Evolutionary conservation across 345 rosid genomes (phyloP), one percentile per base, ranked within the genome.

Genomic region (Populus davidiana): DNA sequence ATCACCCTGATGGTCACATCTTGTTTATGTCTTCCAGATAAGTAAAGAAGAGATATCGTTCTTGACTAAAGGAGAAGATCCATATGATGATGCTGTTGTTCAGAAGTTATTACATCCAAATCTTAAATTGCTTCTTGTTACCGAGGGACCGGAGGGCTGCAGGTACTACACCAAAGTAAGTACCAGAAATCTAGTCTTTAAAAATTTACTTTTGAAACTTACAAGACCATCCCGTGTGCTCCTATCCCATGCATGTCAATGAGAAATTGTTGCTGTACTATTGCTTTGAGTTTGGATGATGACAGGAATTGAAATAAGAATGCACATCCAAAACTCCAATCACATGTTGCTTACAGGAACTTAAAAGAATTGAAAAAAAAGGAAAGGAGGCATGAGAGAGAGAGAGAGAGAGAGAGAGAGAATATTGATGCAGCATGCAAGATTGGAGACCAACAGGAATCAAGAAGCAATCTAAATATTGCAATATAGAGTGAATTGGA

Each of bases 21-120:
- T 67, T 62, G 74, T 81, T 75, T 74, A 36, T 54, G 25, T 72
- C 23, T 52, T 75, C 38, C 90, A 95, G 99, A 75, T 89, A 80
- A 93, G 96, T 75, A 97, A 96, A 92, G 98, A 92, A 79, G 99
- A 96, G 82, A 87, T 96, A 54, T 76, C 87, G 11, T 95, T 95
- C 85, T 86, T 95, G 77, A 93, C 96, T 14, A 75, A 87, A 78
- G 99, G 98, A 80, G 93, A 93, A 87, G 97, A 95, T 87, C 98
- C 99, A 5, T 92, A 91, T 33, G 94, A 95, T 79, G 98, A 93
- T 41, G 83, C 86, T 78, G 97, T 91, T 41, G 93, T 91, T 17
- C 87, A 88, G 8, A 93, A 92, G 78, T 67, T 93, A 18, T 92
- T 85, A 80, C 99, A 93, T 85, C 89, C 89, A 9, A 88, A 89